Percentiles rank a stretch among this genome's conserved stretches.
phyloP scores from a whole-genome alignment of 75 land plant genomes.

The Cupressus sempervirens region DNA sequence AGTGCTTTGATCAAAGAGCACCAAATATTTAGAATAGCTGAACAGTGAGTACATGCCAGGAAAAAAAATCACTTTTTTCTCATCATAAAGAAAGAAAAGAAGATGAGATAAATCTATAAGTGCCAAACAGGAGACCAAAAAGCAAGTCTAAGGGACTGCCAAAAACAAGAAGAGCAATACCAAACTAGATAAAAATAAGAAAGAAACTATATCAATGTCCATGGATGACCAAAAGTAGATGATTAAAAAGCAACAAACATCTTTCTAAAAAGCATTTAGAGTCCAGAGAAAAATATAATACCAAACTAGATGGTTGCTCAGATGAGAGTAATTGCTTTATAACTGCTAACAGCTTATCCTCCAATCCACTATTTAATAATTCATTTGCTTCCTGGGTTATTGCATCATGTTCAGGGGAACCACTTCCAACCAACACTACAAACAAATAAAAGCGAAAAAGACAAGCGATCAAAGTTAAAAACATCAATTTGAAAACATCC shows the following conservation, averaged over 20 bases:
- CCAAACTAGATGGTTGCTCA: conserved; percentile 51
- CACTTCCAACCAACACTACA: conserved; percentile 35
- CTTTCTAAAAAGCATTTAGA: neutral
- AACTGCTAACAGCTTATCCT: conserved; percentile 36
- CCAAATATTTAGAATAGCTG: neutral
- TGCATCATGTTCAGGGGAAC: conserved; percentile 19
- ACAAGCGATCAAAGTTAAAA: neutral
- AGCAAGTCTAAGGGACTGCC: too few species aligned
- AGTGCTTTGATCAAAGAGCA: neutral
- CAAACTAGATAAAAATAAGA: too few species aligned
- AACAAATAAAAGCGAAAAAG: neutral
- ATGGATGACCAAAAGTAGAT: too few species aligned
- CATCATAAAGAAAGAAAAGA: too few species aligned
- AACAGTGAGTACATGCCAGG: neutral
- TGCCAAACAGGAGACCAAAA: too few species aligned
- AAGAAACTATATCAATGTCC: too few species aligned
- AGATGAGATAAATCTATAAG: too few species aligned
- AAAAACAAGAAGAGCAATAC: too few species aligned
- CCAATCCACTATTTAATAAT: conserved; percentile 60
- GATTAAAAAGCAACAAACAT: neutral
- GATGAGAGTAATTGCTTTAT: conserved; percentile 45
- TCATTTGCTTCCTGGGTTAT: conserved; percentile 37
- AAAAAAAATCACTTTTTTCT: neutral
- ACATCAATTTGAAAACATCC: neutral
- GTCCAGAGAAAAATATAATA: conserved; percentile 15